These are phyloP conservation scores for Aspergillus sojae DNA, from an alignment of 2,329 filamentous ascomycete species.

Conservation along the genomic window DNA sequence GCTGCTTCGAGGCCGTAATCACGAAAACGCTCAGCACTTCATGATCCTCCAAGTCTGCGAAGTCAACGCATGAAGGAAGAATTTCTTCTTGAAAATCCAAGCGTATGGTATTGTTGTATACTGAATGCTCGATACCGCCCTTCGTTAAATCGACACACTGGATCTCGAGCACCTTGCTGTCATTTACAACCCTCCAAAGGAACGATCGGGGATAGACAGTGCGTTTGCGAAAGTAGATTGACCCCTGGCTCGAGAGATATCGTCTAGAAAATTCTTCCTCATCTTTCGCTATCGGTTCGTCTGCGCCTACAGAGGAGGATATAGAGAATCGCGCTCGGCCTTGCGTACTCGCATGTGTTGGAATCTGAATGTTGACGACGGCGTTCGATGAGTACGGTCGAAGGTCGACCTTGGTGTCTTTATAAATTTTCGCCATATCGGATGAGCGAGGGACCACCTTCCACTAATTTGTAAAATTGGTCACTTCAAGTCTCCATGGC, in stretches of 20 bases:
- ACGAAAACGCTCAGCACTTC: constrained; percentile 79
- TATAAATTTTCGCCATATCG: constrained; percentile 73
- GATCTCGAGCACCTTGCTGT: constrained; percentile 77
- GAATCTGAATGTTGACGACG: constrained; percentile 70
- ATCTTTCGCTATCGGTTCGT: constrained; percentile 59
- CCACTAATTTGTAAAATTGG: constrained; percentile 20
- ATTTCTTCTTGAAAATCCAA: constrained; percentile 76
- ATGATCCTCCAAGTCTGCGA: constrained; percentile 77
- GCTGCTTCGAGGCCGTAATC: constrained; percentile 73
- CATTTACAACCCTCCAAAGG: constrained; percentile 85
- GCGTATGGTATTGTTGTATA: constrained; percentile 74
- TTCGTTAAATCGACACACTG: constrained; percentile 80
- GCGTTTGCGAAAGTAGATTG: constrained; percentile 80
- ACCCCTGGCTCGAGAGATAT: constrained; percentile 75
- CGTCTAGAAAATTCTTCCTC: constrained; percentile 67
- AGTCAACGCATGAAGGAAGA: constrained; percentile 74
- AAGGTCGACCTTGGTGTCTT: constrained; percentile 83
- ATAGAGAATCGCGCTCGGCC: constrained; percentile 48
- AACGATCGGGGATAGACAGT: constrained; percentile 80
- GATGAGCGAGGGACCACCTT: constrained; percentile 24
- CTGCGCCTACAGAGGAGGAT: constrained; percentile 47
- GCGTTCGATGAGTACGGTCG: constrained; percentile 71
- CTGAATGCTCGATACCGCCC: constrained; percentile 61
- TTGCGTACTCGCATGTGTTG: constrained; percentile 51
- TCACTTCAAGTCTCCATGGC: constrained; percentile 38